Conservation (phyloP, 495 filamentous ascomycete genomes). For the Amphirosellinia nigrospora region DNA sequence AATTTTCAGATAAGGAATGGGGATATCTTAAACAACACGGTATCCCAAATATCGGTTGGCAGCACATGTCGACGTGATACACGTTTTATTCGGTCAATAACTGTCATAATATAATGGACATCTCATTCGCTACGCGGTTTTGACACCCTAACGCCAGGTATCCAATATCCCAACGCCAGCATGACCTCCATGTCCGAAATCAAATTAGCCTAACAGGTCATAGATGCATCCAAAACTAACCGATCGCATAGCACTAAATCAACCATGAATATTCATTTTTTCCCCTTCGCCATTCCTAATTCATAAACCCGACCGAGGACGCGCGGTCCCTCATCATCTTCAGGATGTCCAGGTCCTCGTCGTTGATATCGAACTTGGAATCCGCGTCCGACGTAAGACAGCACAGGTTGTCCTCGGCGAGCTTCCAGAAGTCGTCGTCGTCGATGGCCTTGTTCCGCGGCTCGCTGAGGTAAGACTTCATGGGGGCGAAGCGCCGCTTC, state of each 20-base stretch:
- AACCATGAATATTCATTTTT: neutral
- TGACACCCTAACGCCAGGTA: neutral
- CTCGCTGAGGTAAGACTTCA: constrained; percentile 19
- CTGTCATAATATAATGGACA: neutral
- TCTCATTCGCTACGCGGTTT: neutral
- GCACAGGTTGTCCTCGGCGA: constrained; percentile 24
- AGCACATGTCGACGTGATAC: neutral
- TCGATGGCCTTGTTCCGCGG: neutral
- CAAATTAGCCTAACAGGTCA: neutral
- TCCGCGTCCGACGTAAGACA: constrained; percentile 17
- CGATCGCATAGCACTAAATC: neutral
- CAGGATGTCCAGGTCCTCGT: constrained; percentile 8
- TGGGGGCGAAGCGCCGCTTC: constrained; percentile 21
- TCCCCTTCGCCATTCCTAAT: neutral
- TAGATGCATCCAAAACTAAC: neutral
- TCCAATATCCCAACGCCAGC: neutral
- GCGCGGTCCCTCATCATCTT: constrained; percentile 24
- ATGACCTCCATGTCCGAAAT: neutral
- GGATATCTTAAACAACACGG: neutral
- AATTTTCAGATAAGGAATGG: neutral
- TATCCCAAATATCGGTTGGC: neutral
- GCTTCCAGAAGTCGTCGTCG: constrained; percentile 24
- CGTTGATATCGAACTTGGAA: neutral
- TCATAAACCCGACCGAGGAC: constrained; percentile 13
- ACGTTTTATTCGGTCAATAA: neutral